Conservation (phyloP, 495 filamentous ascomycete genomes). For the Aspergillus avenaceus region DNA sequence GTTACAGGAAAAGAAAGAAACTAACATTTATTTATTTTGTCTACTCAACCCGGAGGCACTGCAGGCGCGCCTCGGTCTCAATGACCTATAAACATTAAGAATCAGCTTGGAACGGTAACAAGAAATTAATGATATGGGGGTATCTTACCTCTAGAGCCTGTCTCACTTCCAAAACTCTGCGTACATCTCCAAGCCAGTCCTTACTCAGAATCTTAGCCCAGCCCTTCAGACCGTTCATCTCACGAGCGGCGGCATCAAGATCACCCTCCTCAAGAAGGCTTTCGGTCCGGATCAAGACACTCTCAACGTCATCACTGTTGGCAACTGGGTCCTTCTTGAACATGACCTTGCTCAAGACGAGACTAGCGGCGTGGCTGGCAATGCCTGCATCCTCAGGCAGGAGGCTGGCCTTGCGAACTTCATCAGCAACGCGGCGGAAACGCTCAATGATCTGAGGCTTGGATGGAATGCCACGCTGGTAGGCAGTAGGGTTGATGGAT, state of each 20-base stretch:
- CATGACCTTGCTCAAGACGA: slow-evolving; percentile 81
- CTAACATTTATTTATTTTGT: slow-evolving; percentile 27
- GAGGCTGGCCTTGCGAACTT: slow-evolving; percentile 90
- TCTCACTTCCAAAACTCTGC: slow-evolving; percentile 86
- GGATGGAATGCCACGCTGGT: slow-evolving; percentile 86
- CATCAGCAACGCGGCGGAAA: slow-evolving; percentile 88
- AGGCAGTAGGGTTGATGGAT: slow-evolving; percentile 89
- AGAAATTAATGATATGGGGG: not conserved
- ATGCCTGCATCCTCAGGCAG: slow-evolving; percentile 91
- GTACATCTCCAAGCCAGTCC: slow-evolving; percentile 87
- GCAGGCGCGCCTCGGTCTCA: slow-evolving; percentile 46
- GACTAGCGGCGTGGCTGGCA: slow-evolving; percentile 85
- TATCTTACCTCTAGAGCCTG: slow-evolving; percentile 86
- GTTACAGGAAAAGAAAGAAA: slow-evolving; percentile 35
- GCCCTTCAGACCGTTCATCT: slow-evolving; percentile 87
- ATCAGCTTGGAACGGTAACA: slow-evolving; percentile 16
- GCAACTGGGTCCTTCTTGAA: slow-evolving; percentile 91
- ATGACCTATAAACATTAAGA: slow-evolving; percentile 33
- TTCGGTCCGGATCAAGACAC: slow-evolving; percentile 82
- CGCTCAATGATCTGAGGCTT: slow-evolving; percentile 83
- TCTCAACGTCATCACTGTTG: slow-evolving; percentile 89
- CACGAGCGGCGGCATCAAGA: slow-evolving; percentile 83
- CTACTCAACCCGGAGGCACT: slow-evolving; percentile 49
- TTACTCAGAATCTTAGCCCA: slow-evolving; percentile 92
- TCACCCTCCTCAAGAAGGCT: slow-evolving; percentile 86